Percentiles rank a stretch among this genome's conserved stretches.
Evolutionary conservation across 2,329 filamentous ascomycete genomes (phyloP).

Genomic region (Fusarium acutatum): DNA sequence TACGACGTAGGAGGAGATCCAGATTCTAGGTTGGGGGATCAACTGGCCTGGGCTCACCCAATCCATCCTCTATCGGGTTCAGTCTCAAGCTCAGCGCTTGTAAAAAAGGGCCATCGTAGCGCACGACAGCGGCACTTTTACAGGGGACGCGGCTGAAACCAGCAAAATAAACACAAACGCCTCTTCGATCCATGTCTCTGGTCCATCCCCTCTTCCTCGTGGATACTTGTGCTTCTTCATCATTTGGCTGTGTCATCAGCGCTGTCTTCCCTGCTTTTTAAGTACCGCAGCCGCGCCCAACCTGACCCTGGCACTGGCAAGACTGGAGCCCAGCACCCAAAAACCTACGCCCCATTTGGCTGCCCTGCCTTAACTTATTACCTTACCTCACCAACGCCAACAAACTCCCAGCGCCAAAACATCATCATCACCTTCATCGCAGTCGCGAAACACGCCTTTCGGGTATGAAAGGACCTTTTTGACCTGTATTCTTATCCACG

Average conservation of each 20-base stretch:
- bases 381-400: constrained; percentile 15
- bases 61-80: neutral
- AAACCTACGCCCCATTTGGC: constrained; percentile 30
- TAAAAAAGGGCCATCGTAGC: constrained; percentile 5
- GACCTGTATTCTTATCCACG: neutral
- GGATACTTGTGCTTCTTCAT: constrained; percentile 17
- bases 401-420: constrained; percentile 15
- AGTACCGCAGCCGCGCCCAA: constrained; percentile 32
- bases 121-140: constrained; percentile 10
- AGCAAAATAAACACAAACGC: constrained; percentile 31
- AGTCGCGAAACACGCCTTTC: constrained; percentile 7
- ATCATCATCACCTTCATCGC: constrained; percentile 22
- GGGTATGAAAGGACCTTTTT: neutral
- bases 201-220: neutral
- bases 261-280: constrained; percentile 21
- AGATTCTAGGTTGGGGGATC: constrained; percentile 21
- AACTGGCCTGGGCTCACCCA: constrained; percentile 23
- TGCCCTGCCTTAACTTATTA: constrained; percentile 16
- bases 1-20: constrained; percentile 23
- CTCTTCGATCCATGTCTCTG: neutral
- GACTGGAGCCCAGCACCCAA: constrained; percentile 7
- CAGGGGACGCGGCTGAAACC: constrained; percentile 32
- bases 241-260: constrained; percentile 12
- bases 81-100: constrained; percentile 1
- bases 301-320: constrained; percentile 3